These are phyloP conservation scores for Antrodiella citrinella DNA, from an alignment of 768 basidiomycete species.

Conservation along the genomic window DNA sequence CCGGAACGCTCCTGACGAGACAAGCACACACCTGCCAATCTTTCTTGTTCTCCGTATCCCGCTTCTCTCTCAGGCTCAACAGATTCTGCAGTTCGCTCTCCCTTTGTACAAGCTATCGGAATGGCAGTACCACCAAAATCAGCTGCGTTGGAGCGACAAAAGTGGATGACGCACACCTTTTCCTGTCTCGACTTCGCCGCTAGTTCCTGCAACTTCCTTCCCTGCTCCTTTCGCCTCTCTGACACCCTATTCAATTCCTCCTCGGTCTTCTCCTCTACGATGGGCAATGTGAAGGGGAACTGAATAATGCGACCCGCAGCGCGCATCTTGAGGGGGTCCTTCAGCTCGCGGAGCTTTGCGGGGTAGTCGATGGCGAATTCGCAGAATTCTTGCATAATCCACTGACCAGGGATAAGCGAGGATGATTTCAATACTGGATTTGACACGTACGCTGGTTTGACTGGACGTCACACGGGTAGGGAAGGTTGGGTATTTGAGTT, in stretches of 20 bases:
- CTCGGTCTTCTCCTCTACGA: constrained; percentile 78
- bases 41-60: constrained; percentile 50
- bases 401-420: constrained; percentile 44
- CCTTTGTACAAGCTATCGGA: constrained; percentile 61
- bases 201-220: constrained; percentile 82
- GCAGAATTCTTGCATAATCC: constrained; percentile 86
- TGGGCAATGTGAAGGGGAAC: constrained; percentile 67
- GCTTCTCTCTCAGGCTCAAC: constrained; percentile 53
- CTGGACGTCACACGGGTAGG: constrained; percentile 70
- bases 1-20: too few relatives aligned
- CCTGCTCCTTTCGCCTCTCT: constrained; percentile 82
- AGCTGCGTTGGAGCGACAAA: background rate
- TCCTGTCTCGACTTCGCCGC: constrained; percentile 80
- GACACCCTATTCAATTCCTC: constrained; percentile 75
- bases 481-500: constrained; percentile 92
- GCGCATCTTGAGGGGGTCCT: constrained; percentile 57
- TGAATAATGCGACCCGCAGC: constrained; percentile 69
- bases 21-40: constrained; percentile 54
- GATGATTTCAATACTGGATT: background rate
- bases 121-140: background rate
- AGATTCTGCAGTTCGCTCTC: constrained; percentile 68
- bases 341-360: constrained; percentile 54
- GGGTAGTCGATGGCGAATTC: constrained; percentile 77
- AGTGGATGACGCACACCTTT: constrained; percentile 54
- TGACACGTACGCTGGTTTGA: constrained; percentile 62